A percentile compares a stretch with the other conserved stretches of the same genome.
phyloP scores from a whole-genome alignment of 768 basidiomycete species.

The Coprinopsis cinerea region DNA sequence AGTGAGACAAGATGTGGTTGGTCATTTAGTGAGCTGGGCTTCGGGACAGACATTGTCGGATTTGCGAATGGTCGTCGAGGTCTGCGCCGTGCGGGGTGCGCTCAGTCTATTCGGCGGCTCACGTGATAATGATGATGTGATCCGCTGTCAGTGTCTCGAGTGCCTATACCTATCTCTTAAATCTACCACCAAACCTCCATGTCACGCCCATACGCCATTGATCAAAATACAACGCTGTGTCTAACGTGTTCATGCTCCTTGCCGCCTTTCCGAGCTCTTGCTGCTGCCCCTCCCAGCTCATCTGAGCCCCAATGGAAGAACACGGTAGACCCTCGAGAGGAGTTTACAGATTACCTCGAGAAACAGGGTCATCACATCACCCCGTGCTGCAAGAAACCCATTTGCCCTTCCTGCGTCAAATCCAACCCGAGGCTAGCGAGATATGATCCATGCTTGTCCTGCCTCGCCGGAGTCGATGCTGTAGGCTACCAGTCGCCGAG shows the following conservation, averaged over 20 bases:
- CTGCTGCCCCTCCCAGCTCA: constrained; percentile 6
- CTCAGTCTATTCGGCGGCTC: no score
- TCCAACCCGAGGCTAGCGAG: constrained; percentile 57
- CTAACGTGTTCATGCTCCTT: constrained; percentile 59
- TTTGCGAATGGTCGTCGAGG: no score
- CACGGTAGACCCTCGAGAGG: not conserved
- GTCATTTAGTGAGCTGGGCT: constrained; percentile 22
- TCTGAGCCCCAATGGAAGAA: not conserved
- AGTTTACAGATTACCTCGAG: constrained; percentile 5
- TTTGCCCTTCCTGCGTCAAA: constrained; percentile 54
- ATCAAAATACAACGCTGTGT: constrained; percentile 37
- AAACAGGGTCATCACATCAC: constrained; percentile 40
- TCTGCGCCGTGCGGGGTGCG: no score
- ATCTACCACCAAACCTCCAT: no score
- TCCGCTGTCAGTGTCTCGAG: no score
- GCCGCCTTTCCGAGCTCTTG: constrained; percentile 20
- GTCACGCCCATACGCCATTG: not conserved
- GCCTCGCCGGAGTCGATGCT: constrained; percentile 52
- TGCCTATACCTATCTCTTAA: no score
- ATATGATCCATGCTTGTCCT: constrained; percentile 70
- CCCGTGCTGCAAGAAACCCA: constrained; percentile 57
- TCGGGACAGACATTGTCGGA: constrained; percentile 5
- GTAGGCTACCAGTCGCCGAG: constrained; percentile 15
- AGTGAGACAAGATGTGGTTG: constrained; percentile 69
- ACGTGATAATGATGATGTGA: no score